Conservation (phyloP, 1,284 basidiomycete species). For the Grifola frondosa region DNA sequence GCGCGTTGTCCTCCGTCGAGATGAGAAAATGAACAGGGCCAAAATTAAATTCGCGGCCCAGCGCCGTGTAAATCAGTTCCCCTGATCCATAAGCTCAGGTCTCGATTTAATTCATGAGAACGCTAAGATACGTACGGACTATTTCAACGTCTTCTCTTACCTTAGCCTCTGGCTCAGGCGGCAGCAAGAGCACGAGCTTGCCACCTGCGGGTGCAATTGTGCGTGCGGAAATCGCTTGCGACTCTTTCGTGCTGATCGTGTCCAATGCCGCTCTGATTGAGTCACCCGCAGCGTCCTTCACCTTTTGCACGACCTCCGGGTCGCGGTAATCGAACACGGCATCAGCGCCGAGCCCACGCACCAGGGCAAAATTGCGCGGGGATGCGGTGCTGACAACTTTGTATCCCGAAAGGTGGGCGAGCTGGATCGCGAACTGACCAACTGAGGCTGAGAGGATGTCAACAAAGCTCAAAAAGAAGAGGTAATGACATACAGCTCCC, state of each 20-base stretch:
- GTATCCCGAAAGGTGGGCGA: conserved; percentile 41
- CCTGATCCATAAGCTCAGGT: conserved; percentile 5
- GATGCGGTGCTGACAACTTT: conserved; percentile 41
- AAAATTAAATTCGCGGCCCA: conserved; percentile 19
- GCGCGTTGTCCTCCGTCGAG: conserved; percentile 17
- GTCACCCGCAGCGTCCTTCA: conserved; percentile 24
- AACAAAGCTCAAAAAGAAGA: not conserved
- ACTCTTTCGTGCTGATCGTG: conserved; percentile 15
- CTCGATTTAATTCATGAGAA: not conserved
- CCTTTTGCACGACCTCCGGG: conserved; percentile 17
- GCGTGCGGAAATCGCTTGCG: conserved; percentile 20
- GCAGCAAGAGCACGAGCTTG: conserved; percentile 13
- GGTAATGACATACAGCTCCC: conserved; percentile 26
- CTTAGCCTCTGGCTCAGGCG: conserved; percentile 2
- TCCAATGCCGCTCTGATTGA: conserved; percentile 20
- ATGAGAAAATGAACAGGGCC: conserved; percentile 10
- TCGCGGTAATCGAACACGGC: conserved; percentile 35
- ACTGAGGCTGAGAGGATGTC: conserved; percentile 26
- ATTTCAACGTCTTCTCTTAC: conserved; percentile 9
- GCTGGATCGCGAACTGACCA: conserved; percentile 45
- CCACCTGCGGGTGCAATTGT: conserved; percentile 18
- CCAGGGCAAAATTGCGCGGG: conserved; percentile 37
- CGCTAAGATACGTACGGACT: conserved; percentile 1
- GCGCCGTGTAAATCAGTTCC: conserved; percentile 22
- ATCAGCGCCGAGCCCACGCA: conserved; percentile 41